Conservation (phyloP, 768 basidiomycete genomes). For the Infundibulicybe gibba region DNA sequence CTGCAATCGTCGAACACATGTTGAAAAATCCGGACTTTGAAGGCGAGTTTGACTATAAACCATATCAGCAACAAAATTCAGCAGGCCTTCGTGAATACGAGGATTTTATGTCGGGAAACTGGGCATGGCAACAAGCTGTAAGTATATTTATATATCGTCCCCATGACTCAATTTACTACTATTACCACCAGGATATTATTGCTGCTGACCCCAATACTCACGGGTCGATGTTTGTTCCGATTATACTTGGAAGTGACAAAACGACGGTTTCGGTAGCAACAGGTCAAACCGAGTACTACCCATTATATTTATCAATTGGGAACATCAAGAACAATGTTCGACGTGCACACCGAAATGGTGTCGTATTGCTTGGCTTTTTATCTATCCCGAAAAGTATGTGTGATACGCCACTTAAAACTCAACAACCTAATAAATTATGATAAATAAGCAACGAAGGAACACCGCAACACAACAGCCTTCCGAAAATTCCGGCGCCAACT, state of each 20-base stretch:
- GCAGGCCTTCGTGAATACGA: slow-evolving; percentile 18
- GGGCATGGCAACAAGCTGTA: slow-evolving; percentile 37
- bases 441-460: too few species aligned
- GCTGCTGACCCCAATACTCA: slow-evolving; percentile 13
- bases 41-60: neutral
- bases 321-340: slow-evolving; percentile 26
- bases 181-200: slow-evolving; percentile 20
- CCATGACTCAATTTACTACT: neutral
- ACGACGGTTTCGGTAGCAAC: slow-evolving; percentile 33
- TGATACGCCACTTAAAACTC: too few species aligned
- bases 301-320: slow-evolving; percentile 28
- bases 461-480: neutral
- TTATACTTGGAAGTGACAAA: slow-evolving; percentile 35
- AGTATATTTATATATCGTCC: slow-evolving; percentile 5
- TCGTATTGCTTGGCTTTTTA: neutral
- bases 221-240: slow-evolving; percentile 24
- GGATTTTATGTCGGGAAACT: slow-evolving; percentile 39
- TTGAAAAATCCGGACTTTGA: neutral
- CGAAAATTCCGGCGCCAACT: neutral
- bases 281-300: slow-evolving; percentile 31
- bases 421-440: too few species aligned
- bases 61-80: neutral
- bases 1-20: neutral
- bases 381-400: neutral
- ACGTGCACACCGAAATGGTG: slow-evolving; percentile 19